These are phyloP conservation scores for Stentor coeruleus DNA, from an alignment of 73 alveolate genomes.

Conservation along the genomic window DNA sequence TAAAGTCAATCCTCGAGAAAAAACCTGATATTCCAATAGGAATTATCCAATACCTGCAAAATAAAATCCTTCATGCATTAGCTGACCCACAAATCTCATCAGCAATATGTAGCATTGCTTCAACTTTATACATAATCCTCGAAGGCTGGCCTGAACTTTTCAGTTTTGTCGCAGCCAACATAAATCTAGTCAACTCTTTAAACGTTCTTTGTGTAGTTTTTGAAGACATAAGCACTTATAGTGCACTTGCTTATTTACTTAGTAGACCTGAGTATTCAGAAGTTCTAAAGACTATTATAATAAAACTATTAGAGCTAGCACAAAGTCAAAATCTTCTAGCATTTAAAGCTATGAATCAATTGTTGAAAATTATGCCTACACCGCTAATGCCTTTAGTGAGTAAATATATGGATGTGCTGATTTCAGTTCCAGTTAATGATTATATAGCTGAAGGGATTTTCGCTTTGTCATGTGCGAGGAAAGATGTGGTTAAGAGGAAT, in stretches of 20 bases:
- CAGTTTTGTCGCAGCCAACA: neutral
- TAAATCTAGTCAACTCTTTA: neutral
- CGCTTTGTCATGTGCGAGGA: neutral
- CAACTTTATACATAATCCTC: neutral
- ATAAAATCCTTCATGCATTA: neutral
- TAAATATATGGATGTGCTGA: neutral
- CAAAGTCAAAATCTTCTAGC: neutral
- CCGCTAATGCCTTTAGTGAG: neutral
- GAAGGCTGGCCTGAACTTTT: conserved; percentile 18
- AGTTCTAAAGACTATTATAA: neutral
- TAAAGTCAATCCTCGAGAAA: conserved; percentile 2
- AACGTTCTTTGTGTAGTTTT: neutral
- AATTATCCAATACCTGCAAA: neutral
- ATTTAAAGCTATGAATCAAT: neutral
- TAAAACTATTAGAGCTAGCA: neutral
- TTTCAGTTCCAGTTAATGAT: neutral
- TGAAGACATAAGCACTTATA: conserved; percentile 8
- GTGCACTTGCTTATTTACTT: neutral
- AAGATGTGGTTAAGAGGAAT: neutral
- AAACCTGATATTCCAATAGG: neutral
- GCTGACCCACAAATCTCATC: neutral
- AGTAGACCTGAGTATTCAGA: conserved; percentile 10
- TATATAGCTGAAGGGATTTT: conserved; percentile 3
- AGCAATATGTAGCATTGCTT: neutral
- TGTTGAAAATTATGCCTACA: conserved; percentile 13